A percentile compares a stretch with the other conserved stretches of the same genome.
Conservation (phyloP, 352 stramenopile species). For the Phytophthora pistaciae region DNA sequence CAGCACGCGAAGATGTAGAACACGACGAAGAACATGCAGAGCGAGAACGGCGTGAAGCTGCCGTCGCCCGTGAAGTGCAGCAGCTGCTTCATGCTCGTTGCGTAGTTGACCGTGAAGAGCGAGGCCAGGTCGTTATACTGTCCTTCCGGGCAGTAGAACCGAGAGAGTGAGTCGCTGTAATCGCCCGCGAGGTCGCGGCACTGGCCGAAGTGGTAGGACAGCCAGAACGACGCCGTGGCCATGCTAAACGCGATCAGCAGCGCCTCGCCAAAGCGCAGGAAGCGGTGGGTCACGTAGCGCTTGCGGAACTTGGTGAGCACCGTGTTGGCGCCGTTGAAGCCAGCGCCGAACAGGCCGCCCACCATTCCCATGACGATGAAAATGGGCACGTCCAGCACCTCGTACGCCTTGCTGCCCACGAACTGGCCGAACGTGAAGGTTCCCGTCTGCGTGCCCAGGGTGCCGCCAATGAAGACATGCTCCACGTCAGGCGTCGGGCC, state of each 20-base stretch:
- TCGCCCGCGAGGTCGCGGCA: constrained; percentile 60
- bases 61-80: constrained; percentile 94
- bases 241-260: constrained; percentile 74
- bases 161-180: constrained; percentile 88
- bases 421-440: constrained; percentile 93
- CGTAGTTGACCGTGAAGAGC: constrained; percentile 96
- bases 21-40: constrained; percentile 97
- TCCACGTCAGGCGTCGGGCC: constrained; percentile 38
- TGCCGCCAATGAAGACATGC: constrained; percentile 69
- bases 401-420: constrained; percentile 90
- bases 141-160: constrained; percentile 95
- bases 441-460: constrained; percentile 80
- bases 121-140: constrained; percentile 98
- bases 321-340: constrained; percentile 97
- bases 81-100: constrained; percentile 96
- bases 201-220: constrained; percentile 81
- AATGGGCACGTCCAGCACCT: constrained; percentile 95
- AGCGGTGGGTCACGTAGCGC: constrained; percentile 67
- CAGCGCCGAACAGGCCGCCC: constrained; percentile 96
- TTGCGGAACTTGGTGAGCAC: constrained; percentile 90
- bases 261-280: constrained; percentile 72
- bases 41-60: constrained; percentile 94
- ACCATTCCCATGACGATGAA: constrained; percentile 98
- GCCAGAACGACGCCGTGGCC: constrained; percentile 77
- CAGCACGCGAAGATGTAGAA: constrained; percentile 95